These are phyloP conservation scores for Cyclotella cryptica DNA, from an alignment of 108 stramenopile genomes.

Conservation along the genomic window DNA sequence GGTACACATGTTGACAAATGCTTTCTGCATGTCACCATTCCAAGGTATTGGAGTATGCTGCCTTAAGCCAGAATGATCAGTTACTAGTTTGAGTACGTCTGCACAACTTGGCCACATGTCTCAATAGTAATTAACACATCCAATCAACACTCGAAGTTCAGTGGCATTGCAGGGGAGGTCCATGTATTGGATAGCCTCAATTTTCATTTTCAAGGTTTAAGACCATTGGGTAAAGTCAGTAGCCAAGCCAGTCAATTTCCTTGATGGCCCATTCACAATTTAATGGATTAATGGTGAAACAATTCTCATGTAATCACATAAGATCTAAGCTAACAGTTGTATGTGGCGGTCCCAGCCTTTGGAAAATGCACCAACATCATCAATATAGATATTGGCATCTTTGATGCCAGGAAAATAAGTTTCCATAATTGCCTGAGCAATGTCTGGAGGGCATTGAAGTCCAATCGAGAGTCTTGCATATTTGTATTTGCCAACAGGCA, in stretches of 20 bases:
- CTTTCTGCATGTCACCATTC: slow-evolving; percentile 35
- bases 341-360: slow-evolving; percentile 19
- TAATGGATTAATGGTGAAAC: slow-evolving; percentile 54
- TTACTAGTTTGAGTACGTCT: slow-evolving; percentile 52
- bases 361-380: slow-evolving; percentile 33
- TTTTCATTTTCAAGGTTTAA: slow-evolving; percentile 52
- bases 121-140: slow-evolving; percentile 46
- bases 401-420: no score
- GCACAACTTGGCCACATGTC: slow-evolving; percentile 55
- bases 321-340: background rate
- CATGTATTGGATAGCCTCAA: slow-evolving; percentile 44
- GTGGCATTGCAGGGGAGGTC: slow-evolving; percentile 25
- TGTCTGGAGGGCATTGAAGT: no score
- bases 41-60: slow-evolving; percentile 29
- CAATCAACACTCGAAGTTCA: slow-evolving; percentile 55
- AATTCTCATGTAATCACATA: slow-evolving; percentile 31
- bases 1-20: slow-evolving; percentile 35
- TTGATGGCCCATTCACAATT: slow-evolving; percentile 65
- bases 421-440: no score
- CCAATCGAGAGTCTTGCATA: no score
- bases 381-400: background rate
- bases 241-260: slow-evolving; percentile 65
- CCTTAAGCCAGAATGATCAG: slow-evolving; percentile 20
- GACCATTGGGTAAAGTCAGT: slow-evolving; percentile 56
- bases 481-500: no score